A percentile compares a stretch with the other conserved stretches of the same genome.
Conservation (phyloP, 1,284 basidiomycete genomes). For the Calocybe gambosa region DNA sequence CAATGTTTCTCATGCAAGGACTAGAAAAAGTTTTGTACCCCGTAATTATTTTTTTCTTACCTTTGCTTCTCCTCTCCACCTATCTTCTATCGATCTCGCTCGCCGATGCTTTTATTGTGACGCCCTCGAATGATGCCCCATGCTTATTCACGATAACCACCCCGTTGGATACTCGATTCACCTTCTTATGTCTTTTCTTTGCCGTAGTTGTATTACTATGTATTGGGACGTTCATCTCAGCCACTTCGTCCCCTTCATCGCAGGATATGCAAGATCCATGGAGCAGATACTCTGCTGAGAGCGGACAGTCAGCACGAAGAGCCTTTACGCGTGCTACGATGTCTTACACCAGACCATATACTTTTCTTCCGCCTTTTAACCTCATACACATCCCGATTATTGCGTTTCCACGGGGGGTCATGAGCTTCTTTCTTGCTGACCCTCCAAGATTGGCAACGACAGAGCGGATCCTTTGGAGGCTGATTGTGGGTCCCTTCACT, state of each 20-base stretch:
- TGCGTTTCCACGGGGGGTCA: slow-evolving; percentile 19
- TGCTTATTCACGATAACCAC: slow-evolving; percentile 20
- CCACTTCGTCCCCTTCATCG: slow-evolving; percentile 14
- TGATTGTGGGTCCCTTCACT: slow-evolving; percentile 35
- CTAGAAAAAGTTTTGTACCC: slow-evolving; percentile 34
- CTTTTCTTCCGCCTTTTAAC: slow-evolving; percentile 50
- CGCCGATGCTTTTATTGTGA: slow-evolving; percentile 25
- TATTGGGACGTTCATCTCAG: slow-evolving; percentile 28
- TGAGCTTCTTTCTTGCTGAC: slow-evolving; percentile 16
- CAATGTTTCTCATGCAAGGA: slow-evolving; percentile 33
- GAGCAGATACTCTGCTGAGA: slow-evolving; percentile 41
- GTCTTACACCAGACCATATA: slow-evolving; percentile 32
- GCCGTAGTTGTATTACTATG: slow-evolving; percentile 29
- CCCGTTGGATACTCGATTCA: slow-evolving; percentile 39
- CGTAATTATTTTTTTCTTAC: slow-evolving; percentile 40
- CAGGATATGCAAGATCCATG: slow-evolving; percentile 24
- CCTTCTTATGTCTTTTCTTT: slow-evolving; percentile 33
- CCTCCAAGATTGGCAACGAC: slow-evolving; percentile 13
- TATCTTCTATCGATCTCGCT: slow-evolving; percentile 39
- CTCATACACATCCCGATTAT: slow-evolving; percentile 28
- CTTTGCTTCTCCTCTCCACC: slow-evolving; percentile 35
- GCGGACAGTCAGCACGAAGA: slow-evolving; percentile 41
- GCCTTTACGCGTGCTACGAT: slow-evolving; percentile 33
- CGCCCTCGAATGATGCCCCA: neutral
- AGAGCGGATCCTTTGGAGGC: slow-evolving; percentile 36